These are phyloP conservation scores for Rhamnella rubrinervis DNA, from an alignment of 331 rosid species.

Conservation along the genomic window DNA sequence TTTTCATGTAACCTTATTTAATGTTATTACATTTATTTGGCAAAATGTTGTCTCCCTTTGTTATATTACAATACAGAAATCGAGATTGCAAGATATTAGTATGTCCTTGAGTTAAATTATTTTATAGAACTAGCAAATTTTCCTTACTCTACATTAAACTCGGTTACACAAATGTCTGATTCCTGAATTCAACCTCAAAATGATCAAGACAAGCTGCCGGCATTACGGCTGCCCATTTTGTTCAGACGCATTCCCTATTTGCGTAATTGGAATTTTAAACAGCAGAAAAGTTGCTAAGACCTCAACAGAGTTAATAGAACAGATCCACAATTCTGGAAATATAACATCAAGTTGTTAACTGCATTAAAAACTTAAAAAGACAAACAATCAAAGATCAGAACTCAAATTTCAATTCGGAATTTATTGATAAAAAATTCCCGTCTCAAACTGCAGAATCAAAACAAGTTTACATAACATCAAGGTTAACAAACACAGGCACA, in stretches of 20 bases:
- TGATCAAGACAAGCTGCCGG: no score
- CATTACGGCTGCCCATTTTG: not conserved
- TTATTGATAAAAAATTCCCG: conserved; percentile 15
- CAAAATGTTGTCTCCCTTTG: no score
- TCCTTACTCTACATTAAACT: not conserved
- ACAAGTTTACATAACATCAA: conserved; percentile 19
- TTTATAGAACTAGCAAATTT: no score
- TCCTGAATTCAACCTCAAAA: not conserved
- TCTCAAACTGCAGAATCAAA: conserved; percentile 12
- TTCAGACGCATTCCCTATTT: not conserved
- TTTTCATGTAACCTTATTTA: no score
- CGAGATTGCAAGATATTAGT: no score
- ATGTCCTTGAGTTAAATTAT: no score
- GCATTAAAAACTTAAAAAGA: not conserved
- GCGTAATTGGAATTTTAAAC: not conserved
- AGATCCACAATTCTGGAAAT: not conserved
- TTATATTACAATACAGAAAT: no score
- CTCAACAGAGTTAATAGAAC: not conserved
- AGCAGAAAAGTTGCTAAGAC: not conserved
- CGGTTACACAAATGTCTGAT: not conserved
- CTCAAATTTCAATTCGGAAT: conserved; percentile 19
- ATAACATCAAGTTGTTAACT: not conserved
- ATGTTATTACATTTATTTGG: no score
- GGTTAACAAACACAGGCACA: conserved; percentile 9
- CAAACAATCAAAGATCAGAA: conserved; percentile 1